These are phyloP conservation scores for Parathielavia hyrcaniae DNA, from an alignment of 495 filamentous ascomycete species.

Conservation along the genomic window DNA sequence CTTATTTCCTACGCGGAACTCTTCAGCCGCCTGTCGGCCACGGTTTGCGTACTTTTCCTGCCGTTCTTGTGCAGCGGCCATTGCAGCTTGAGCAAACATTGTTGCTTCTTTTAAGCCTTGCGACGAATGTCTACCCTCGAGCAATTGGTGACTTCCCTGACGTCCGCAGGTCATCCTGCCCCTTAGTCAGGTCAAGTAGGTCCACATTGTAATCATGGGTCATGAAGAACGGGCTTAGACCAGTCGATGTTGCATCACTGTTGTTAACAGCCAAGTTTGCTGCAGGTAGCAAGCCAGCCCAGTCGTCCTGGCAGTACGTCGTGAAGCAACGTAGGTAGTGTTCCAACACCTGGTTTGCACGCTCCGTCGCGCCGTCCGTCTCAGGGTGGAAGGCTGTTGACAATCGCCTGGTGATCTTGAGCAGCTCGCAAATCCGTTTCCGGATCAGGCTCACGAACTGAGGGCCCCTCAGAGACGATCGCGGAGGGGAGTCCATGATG, in stretches of 20 bases:
- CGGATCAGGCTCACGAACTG: neutral
- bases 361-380: conserved; percentile 2
- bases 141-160: neutral
- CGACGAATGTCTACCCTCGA: neutral
- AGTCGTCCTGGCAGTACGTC: conserved; percentile 4
- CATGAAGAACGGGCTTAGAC: neutral
- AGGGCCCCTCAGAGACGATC: conserved; percentile 1
- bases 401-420: conserved; percentile 3
- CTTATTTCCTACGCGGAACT: neutral
- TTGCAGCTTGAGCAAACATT: neutral
- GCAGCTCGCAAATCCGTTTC: neutral
- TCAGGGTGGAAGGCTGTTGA: conserved; percentile 1
- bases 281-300: neutral
- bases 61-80: neutral
- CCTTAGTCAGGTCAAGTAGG: neutral
- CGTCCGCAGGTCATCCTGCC: neutral
- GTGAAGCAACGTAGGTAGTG: conserved; percentile 2
- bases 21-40: neutral
- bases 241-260: neutral
- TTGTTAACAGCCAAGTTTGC: conserved; percentile 6
- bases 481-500: neutral
- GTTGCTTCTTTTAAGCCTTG: neutral
- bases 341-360: neutral
- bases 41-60: neutral
- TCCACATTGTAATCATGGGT: neutral